A percentile compares a stretch with the other conserved stretches of the same genome.
Evolutionary conservation across 176 grass and related monocot species (phyloP).

Genomic region (Triticum urartu): DNA sequence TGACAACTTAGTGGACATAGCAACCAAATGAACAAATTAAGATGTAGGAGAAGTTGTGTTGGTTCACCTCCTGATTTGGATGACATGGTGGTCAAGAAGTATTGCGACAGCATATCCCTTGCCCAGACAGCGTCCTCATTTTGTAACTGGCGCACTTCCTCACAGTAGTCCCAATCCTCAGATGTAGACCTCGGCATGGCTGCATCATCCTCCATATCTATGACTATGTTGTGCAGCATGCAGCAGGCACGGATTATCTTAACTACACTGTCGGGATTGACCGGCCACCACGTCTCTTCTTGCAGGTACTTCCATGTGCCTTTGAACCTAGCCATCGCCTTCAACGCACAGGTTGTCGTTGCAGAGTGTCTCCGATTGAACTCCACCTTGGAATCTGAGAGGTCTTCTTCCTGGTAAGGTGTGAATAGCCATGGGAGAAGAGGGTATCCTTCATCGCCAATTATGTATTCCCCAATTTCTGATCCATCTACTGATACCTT

Average conservation of each 20-base stretch:
- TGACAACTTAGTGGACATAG: neutral
- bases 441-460: too few species aligned
- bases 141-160: constrained; percentile 36
- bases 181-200: neutral
- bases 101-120: constrained; percentile 46
- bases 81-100: constrained; percentile 36
- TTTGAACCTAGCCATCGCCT: too few species aligned
- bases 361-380: too few species aligned
- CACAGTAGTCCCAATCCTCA: constrained; percentile 39
- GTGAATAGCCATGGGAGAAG: too few species aligned
- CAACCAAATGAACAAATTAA: neutral
- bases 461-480: too few species aligned
- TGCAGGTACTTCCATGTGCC: too few species aligned
- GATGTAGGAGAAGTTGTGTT: neutral
- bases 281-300: too few species aligned
- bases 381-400: too few species aligned
- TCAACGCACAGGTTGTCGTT: too few species aligned
- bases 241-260: constrained; percentile 55
- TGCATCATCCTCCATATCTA: constrained; percentile 33
- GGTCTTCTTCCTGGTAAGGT: too few species aligned
- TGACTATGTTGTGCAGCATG: constrained; percentile 73
- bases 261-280: too few species aligned
- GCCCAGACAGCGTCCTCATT: constrained; percentile 43
- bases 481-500: too few species aligned
- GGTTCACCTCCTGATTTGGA: neutral